phyloP scores from a whole-genome alignment of 2,329 filamentous ascomycete species.

The Lasiodiplodia sp. region DNA sequence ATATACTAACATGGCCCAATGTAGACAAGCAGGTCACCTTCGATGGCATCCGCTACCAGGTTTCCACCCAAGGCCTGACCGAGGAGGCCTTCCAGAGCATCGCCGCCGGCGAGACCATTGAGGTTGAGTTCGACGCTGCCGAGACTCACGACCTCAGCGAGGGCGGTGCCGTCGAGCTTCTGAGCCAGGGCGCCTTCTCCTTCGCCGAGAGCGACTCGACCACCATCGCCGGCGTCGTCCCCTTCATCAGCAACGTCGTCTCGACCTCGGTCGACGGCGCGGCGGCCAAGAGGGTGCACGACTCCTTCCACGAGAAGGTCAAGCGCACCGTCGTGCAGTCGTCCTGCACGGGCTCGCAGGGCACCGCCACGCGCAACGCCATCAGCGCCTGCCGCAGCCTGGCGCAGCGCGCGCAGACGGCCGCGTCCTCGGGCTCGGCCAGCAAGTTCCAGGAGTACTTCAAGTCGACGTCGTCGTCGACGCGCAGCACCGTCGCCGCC shows the following conservation, averaged over 20 bases:
- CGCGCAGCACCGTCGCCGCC: slow-evolving; percentile 54
- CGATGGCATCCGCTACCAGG: slow-evolving; percentile 61
- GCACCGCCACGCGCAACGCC: slow-evolving; percentile 57
- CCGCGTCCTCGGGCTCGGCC: slow-evolving; percentile 56
- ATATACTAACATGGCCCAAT: neutral
- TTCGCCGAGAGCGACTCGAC: slow-evolving; percentile 61
- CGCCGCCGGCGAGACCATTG: slow-evolving; percentile 56
- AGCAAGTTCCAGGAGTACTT: slow-evolving; percentile 67
- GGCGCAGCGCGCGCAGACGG: slow-evolving; percentile 60
- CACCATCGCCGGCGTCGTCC: slow-evolving; percentile 61
- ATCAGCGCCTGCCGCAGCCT: slow-evolving; percentile 63
- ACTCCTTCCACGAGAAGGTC: slow-evolving; percentile 57
- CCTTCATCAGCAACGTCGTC: slow-evolving; percentile 65
- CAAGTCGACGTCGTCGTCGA: slow-evolving; percentile 59
- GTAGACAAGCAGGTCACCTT: slow-evolving; percentile 57
- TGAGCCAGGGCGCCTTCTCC: slow-evolving; percentile 64
- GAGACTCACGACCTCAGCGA: slow-evolving; percentile 60
- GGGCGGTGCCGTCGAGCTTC: slow-evolving; percentile 64
- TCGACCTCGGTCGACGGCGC: slow-evolving; percentile 66
- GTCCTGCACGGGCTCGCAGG: slow-evolving; percentile 60
- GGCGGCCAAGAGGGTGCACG: slow-evolving; percentile 58
- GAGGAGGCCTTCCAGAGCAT: slow-evolving; percentile 61
- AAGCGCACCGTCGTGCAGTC: slow-evolving; percentile 49
- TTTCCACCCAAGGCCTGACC: slow-evolving; percentile 54
- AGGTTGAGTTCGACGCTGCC: slow-evolving; percentile 63